phyloP scores from a whole-genome alignment of 106 monocot species.

The Dendrobium catenatum region DNA sequence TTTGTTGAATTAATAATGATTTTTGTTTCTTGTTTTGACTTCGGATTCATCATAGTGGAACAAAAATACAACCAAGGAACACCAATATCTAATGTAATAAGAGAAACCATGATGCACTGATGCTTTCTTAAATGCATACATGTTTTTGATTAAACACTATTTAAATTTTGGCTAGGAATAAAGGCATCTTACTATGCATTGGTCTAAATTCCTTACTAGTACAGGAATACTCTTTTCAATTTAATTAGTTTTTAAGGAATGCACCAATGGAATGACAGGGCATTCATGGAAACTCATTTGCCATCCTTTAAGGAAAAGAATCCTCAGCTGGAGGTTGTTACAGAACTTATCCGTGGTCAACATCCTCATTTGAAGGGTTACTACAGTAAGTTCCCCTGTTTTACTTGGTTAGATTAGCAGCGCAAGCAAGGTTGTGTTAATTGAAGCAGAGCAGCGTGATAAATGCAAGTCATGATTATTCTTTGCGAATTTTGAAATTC shows the following conservation, averaged over 20 bases:
- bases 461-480: background rate
- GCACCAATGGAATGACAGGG: slow-evolving; percentile 38
- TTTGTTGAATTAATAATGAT: background rate
- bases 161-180: too few relatives aligned
- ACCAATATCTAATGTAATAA: background rate
- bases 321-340: slow-evolving; percentile 70
- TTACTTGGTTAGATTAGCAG: background rate
- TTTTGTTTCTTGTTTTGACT: background rate
- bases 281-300: slow-evolving; percentile 77
- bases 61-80: background rate
- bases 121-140: background rate
- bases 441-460: background rate
- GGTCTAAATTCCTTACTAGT: background rate
- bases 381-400: slow-evolving; percentile 49
- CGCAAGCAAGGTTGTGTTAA: background rate
- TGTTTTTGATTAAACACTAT: background rate
- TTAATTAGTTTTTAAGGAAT: background rate
- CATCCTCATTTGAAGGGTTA: slow-evolving; percentile 85
- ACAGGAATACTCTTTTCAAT: background rate
- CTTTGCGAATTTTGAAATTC: background rate
- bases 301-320: slow-evolving; percentile 73
- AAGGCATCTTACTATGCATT: too few relatives aligned
- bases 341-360: slow-evolving; percentile 70
- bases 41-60: background rate
- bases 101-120: background rate